phyloP scores from a whole-genome alignment of 2,329 filamentous ascomycete genomes.

The Bertia moriformis region DNA sequence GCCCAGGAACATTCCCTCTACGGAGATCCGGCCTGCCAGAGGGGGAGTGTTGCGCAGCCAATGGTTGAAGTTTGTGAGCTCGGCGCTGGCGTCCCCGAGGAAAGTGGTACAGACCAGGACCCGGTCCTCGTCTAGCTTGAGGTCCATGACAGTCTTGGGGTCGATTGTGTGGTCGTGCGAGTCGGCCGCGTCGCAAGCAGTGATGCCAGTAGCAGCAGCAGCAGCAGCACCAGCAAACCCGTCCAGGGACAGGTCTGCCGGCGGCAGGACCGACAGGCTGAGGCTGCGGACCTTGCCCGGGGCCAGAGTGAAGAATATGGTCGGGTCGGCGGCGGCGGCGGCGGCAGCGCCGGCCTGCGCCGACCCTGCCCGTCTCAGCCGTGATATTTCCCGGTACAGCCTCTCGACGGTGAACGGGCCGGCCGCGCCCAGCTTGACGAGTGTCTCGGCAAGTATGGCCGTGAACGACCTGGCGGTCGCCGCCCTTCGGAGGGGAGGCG shows the following conservation, averaged over 20 bases:
- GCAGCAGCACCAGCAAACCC: constrained; percentile 7
- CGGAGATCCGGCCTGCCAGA: constrained; percentile 40
- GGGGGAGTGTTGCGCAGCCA: constrained; percentile 48
- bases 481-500: constrained; percentile 22
- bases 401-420: constrained; percentile 39
- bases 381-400: constrained; percentile 39
- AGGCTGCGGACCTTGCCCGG: constrained; percentile 36
- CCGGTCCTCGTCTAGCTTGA: constrained; percentile 46
- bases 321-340: constrained; percentile 21
- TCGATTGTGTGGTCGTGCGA: constrained; percentile 27
- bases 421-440: constrained; percentile 30
- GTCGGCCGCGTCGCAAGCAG: too few species aligned
- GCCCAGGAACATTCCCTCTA: constrained; percentile 55
- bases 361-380: constrained; percentile 25
- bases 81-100: constrained; percentile 47
- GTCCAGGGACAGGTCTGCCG: constrained; percentile 14
- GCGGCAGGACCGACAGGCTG: constrained; percentile 31
- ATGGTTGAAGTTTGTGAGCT: constrained; percentile 52
- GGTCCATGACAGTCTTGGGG: constrained; percentile 31
- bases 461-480: constrained; percentile 40
- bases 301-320: constrained; percentile 39
- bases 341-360: constrained; percentile 18
- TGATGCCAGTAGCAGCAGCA: constrained; percentile 13
- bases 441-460: constrained; percentile 35
- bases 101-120: constrained; percentile 55